Evolutionary conservation across 2,329 filamentous ascomycete genomes (phyloP).

Genomic region (Ceratocystis cubensis): DNA sequence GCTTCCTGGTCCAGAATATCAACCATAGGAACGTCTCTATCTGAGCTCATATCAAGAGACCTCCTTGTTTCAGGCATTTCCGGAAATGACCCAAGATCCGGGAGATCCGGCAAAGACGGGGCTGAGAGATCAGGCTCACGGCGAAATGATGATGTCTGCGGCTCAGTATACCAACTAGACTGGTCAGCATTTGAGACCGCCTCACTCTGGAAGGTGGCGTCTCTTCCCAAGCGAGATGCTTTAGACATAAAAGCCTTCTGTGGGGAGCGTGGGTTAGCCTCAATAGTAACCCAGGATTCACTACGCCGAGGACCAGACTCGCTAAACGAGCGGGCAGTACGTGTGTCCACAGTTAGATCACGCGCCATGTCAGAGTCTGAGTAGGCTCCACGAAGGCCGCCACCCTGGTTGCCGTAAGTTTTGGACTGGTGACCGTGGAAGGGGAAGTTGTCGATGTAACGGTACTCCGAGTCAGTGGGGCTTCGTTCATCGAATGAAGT

Average conservation of each 20-base stretch:
- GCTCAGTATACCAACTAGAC: constrained; percentile 20
- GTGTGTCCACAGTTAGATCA: constrained; percentile 6
- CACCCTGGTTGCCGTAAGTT: not conserved
- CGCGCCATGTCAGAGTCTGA: constrained; percentile 17
- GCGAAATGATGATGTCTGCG: constrained; percentile 6
- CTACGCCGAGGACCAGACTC: constrained; percentile 13
- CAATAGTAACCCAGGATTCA: constrained; percentile 20
- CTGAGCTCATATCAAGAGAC: not conserved
- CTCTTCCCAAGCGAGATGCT: constrained; percentile 5
- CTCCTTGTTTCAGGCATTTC: constrained; percentile 10
- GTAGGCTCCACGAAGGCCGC: constrained; percentile 7
- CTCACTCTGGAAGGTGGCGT: constrained; percentile 13
- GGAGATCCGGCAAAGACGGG: constrained; percentile 16
- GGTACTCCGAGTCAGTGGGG: constrained; percentile 15
- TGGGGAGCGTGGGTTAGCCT: constrained; percentile 12
- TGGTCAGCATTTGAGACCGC: constrained; percentile 5
- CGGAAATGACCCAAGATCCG: constrained; percentile 12
- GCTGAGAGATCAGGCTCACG: constrained; percentile 4
- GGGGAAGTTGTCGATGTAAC: constrained; percentile 18
- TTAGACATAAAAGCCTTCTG: constrained; percentile 13
- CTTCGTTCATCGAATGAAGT: constrained; percentile 14
- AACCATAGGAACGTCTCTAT: constrained; percentile 12
- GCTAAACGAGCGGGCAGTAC: constrained; percentile 7
- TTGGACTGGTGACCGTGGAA: constrained; percentile 9
- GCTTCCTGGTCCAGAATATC: constrained; percentile 15